A percentile compares a stretch with the other conserved stretches of the same genome.
Conservation (phyloP, 2,329 filamentous ascomycete genomes). For the Harringtonia aguacate region DNA sequence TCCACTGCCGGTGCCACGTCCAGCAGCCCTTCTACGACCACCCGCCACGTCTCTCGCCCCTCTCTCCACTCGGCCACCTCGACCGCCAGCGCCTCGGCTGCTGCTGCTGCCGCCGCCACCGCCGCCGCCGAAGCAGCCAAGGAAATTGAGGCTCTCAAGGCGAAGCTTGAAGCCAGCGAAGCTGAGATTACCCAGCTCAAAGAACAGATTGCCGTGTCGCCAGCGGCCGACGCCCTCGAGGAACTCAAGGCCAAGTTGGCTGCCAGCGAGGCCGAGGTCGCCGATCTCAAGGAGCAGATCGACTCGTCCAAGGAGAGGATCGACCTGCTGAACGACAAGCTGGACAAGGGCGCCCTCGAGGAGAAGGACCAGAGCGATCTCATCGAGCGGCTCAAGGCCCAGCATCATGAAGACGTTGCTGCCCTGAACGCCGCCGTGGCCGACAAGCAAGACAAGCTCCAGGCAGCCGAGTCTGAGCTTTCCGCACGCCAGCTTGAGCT, state of each 20-base stretch:
- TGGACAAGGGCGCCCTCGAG: conserved; percentile 30
- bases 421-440: conserved; percentile 34
- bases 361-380: conserved; percentile 33
- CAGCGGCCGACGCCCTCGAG: no score
- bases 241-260: conserved; percentile 49
- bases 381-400: conserved; percentile 36
- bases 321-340: conserved; percentile 40
- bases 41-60: conserved; percentile 30
- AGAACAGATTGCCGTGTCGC: conserved; percentile 43
- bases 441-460: conserved; percentile 39
- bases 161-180: conserved; percentile 47
- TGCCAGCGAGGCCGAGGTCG: conserved; percentile 46
- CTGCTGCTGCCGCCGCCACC: conserved; percentile 18
- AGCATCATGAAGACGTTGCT: conserved; percentile 38
- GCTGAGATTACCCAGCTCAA: conserved; percentile 46
- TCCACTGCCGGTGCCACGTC: conserved; percentile 35
- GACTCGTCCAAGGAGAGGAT: conserved; percentile 45
- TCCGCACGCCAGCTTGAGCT: conserved; percentile 38
- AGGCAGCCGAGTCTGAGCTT: conserved; percentile 38
- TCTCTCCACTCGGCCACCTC: conserved; percentile 18
- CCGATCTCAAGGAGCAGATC: conserved; percentile 45
- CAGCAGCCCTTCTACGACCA: conserved; percentile 25
- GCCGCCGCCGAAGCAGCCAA: conserved; percentile 33
- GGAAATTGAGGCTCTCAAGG: conserved; percentile 49
- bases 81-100: conserved; percentile 9